Evolutionary conservation across 306 rosid species (phyloP).

Genomic region (Oxytropis ochrocephala): DNA sequence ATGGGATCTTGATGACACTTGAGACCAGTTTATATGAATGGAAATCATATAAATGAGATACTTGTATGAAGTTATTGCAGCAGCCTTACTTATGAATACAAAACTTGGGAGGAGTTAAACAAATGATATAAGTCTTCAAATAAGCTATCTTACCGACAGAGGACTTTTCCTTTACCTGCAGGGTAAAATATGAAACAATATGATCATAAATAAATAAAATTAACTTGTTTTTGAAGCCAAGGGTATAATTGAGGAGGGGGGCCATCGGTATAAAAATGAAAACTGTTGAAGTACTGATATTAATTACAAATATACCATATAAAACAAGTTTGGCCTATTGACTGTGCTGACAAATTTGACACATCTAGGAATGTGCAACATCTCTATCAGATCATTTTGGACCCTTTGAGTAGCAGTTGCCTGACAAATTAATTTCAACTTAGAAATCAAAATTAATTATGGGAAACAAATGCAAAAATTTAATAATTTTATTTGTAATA

Average conservation of each 20-base stretch:
- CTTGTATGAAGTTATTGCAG: too few species aligned
- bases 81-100: too few species aligned
- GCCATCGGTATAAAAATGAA: not conserved
- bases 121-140: too few species aligned
- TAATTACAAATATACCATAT: slow-evolving; percentile 46
- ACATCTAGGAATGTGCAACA: slow-evolving; percentile 83
- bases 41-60: too few species aligned
- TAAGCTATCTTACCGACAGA: slow-evolving; percentile 73
- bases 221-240: slow-evolving; percentile 3
- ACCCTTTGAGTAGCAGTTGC: slow-evolving; percentile 98
- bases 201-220: not conserved
- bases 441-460: slow-evolving; percentile 1
- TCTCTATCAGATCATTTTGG: slow-evolving; percentile 83
- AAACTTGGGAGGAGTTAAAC: too few species aligned
- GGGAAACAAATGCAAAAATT: slow-evolving; percentile 9
- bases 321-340: slow-evolving; percentile 85
- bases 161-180: slow-evolving; percentile 82
- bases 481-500: not conserved
- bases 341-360: slow-evolving; percentile 94
- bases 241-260: not conserved
- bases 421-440: slow-evolving; percentile 30
- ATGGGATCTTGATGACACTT: too few species aligned
- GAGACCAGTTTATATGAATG: too few species aligned
- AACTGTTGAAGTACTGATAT: not conserved
- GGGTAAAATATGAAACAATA: slow-evolving; percentile 4